Evolutionary conservation across 2,329 filamentous ascomycete genomes (phyloP), one percentile per base, ranked within the genome.

Genomic region (Pyricularia sp.): DNA sequence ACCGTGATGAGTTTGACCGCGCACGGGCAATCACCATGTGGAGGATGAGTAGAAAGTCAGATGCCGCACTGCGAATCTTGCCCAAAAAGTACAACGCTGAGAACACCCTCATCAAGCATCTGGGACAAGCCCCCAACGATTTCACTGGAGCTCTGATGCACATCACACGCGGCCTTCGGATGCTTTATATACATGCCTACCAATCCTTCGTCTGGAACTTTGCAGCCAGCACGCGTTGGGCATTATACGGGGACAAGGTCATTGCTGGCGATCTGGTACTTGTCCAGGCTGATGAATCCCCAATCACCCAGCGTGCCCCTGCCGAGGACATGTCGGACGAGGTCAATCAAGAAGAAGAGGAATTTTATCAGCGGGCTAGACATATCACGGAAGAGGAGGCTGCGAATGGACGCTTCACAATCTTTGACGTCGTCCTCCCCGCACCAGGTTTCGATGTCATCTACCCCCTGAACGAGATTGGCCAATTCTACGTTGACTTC

Each of bases 181-280:
- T 91, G 66, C 97, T 99, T 89, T 99, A 97, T 73, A 88, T 96
- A 19, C 94, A 99, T 74, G 93, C 94, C 5, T 97, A 97, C 76
- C 94, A 99, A 75, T 96, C 90, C 6, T 84, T 92, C 49, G 87
- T 99, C 9, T 99, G 93, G 93, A 99, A 99, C 77, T 84, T 86
- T 69, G 90, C 86, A 13, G 90, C 86, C 1, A 91, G 90, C 68
- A 86, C 88, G 70, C 88, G 94, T 61, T 96, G 91, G 88, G 84
- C 86, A 57, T 78, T 84, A 2, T 88, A 89, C 72, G 92, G 93
- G 63, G 76, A 81, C 66, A 82, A 81, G 65, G 90, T 97, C 19
- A 82, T 96, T 16, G 84, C 88, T 70, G 94, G 94, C 35, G 94
- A 99, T 74, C 83, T 99, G 12, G 86, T 97, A 59, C 81, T 96